Base-by-base conservation (phyloP, 2,329 filamentous ascomycete species). In the Aspergillus vadensis region DNA sequence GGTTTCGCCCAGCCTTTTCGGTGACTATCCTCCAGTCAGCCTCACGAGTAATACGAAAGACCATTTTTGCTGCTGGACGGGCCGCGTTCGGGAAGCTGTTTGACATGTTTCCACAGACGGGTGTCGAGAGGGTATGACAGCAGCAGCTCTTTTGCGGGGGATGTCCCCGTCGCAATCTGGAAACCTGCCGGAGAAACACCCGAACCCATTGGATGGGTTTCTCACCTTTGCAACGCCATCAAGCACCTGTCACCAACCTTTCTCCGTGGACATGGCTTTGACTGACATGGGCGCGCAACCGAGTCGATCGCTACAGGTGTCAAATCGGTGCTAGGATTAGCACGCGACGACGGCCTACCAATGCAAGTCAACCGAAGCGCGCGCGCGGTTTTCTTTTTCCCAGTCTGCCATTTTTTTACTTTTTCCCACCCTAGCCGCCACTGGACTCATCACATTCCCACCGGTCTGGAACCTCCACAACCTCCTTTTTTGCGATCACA, bases 391-490 rank as follows among this genome's bases (percentile, higher is more conserved):
- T 55, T 25, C 14, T 36, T 36, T 36, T 36, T 14, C 32, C 32
- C 32, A 14, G 32, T 5, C 32, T 36, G 32, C 32, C 1, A 4
- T 10, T 36, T 36, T 36, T 36, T 36, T 36, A 14, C 32, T 36
- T 36, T 36, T 36, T 36, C 32, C 32, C 32, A 36, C 32, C n/a
- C 23, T 53, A 5, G n/a, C 55, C 53, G 53, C 56, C 60, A 60
- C 59, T 66, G 38, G 64, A 66, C 48, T 54, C 59, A 61, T 66
- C 64, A 66, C 62, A 65, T 66, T 64, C 58, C 58, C 57, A 53
- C 43, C 51, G 58, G 58, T 53, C 63, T 64, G 63, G 60, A 63
- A 61, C 53, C 54, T 48, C 59, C 55, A 43, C 57, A 61, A 50
- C 50, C 60, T 57, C 54, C 41, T 27, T 47, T 57, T 36, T 39